Evolutionary conservation across 345 rosid species (phyloP), one percentile per base, ranked within the genome.

Genomic region (Crucihimalaya himalaica): DNA sequence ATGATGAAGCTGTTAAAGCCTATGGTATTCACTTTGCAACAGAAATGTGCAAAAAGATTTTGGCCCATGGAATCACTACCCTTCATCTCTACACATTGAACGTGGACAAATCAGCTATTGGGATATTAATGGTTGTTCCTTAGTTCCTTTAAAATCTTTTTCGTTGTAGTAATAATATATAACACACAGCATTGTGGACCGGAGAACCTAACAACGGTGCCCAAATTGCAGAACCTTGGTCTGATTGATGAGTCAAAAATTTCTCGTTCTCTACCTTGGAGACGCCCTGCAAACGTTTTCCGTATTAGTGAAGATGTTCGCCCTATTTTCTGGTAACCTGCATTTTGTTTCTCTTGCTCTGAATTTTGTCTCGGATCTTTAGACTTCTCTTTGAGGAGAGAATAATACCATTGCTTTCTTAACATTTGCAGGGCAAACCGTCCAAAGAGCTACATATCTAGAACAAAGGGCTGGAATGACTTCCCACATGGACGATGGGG

Each of bases 21-120:
- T 95, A 79, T 78, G 99, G 99, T 52, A 81, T 95, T 80, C 98
- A 95, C 81, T 90, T 83, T 78, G 98, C 94, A 76, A 85, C 99
- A 10, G 99, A 95, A 82, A 92, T 89, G 98, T 95, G 98, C 86
- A 87, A 82, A 82, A 92, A 95, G 84, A 86, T 95, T 76, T 68
- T 95, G 63, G 94, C 96, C 66, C 88, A 86, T 84, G 99, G 98
- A 23, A 90, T 95, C 72, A 87, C 81, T 77, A 84, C 96, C 3
- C 51, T 95, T 75, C 99, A 95, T 81, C 90, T 95, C 12, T 95
- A 95, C 78, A 90, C 98, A 12, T 81, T 95, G 54, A 95, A 95
- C 79, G 87, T 90, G 94, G 98, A 95, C 84, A 95, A 90, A 71
- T 88, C 99, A 21, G 99, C 98, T 31, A 71, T 92, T 70, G 97